These are phyloP conservation scores for Cymbidium sinense DNA, from an alignment of 106 monocot species.

Conservation along the genomic window DNA sequence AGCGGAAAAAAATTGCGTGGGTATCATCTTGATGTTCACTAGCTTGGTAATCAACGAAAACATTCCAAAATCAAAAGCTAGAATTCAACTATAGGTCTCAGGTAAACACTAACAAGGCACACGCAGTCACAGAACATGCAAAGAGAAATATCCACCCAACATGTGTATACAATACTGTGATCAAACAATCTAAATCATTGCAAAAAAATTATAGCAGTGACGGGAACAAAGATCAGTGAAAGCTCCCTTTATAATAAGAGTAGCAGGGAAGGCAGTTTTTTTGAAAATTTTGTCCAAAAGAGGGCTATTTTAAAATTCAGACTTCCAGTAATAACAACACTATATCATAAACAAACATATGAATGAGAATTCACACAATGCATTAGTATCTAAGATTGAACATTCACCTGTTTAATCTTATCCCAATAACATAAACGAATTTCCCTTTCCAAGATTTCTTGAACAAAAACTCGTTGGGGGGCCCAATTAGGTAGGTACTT, in stretches of 20 bases:
- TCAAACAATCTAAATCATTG: neutral
- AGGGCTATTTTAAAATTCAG: neutral
- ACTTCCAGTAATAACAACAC: neutral
- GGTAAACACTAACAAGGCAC: too few species aligned
- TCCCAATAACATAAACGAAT: slow-evolving; percentile 90
- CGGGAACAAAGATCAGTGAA: neutral
- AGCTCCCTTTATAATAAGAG: neutral
- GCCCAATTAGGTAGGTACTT: slow-evolving; percentile 89
- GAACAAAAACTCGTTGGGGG: slow-evolving; percentile 92
- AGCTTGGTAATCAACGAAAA: neutral
- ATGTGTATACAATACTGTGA: neutral
- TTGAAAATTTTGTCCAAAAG: neutral
- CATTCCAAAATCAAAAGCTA: neutral
- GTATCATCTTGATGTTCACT: neutral
- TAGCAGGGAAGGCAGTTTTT: neutral
- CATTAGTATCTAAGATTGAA: neutral
- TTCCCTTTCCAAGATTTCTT: slow-evolving; percentile 92
- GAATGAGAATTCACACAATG: neutral
- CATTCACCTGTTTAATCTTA: slow-evolving; percentile 89
- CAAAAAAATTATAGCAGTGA: neutral
- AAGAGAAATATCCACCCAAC: neutral
- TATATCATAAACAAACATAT: neutral
- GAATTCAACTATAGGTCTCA: too few species aligned
- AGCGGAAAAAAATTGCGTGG: neutral
- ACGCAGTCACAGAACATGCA: too few species aligned